Base-by-base conservation (phyloP, 2,329 filamentous ascomycete species). In the Alternaria gansuensis region DNA sequence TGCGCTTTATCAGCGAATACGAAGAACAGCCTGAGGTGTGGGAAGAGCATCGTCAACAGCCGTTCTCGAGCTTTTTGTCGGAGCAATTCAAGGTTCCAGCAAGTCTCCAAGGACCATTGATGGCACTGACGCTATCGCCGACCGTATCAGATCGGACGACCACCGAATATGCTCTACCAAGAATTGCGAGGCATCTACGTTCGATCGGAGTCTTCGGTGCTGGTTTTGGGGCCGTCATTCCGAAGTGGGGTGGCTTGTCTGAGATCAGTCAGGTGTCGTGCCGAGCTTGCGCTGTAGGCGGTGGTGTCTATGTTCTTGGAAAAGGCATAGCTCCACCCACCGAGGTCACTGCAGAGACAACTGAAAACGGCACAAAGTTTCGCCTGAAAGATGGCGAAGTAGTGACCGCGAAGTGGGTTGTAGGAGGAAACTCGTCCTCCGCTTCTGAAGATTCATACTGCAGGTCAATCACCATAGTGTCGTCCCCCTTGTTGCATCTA, bases 181-280 rank as follows among this genome's bases (percentile, higher is more conserved):
- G 87, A 26, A 90, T 98, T 56, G 85, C 90, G 66, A 87, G 89
- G 43, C 93, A 99, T 77, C 81, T 98, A 50, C 85, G 86, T 13
- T 97, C 94, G 0, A 93, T 96, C 78, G 93, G 94, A 7, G 81
- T 91, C 4, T 94, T 97, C 68, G 94, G 94, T 0, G 86, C 90
- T 46, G 93, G 94, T 9, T 98, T 98, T 74, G 91, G 91, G 51
- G 91, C 92, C 45, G 87, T 99, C 11, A 87, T 96, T 66, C 90
- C 93, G 23, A 97, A 97, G 82, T 99, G 93, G 89, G 94, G 94
- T 45, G 93, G 94, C 28, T 83, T 90, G 45, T 90, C 92, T 31
- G 94, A 99, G 78, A 87, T 98, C 59, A 88, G 91, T 29, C 94
- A 99, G 81, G 93, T 97, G 24, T 91, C 89, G 4, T 98, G 95